Base-by-base conservation (phyloP, 768 basidiomycete genomes). In the Lentinula guzmanii region DNA sequence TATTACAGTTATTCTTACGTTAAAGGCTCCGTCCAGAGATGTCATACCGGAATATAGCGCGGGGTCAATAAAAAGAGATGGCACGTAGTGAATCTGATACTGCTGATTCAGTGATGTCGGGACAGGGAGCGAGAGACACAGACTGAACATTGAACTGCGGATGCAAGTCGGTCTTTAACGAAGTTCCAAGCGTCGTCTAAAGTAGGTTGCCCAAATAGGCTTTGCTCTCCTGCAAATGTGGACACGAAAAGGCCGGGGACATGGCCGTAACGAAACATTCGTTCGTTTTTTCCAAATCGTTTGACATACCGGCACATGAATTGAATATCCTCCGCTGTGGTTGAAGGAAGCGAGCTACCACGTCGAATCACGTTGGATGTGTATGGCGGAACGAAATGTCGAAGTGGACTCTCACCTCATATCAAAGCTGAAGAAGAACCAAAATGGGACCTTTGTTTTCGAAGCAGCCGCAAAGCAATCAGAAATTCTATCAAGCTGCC, bases 21-120 rank as follows among this genome's bases (percentile, higher is more conserved):
- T 73, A 65, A 78, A 76, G 42, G 74, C 77, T 41, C 82, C 83
- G 62, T 82, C 76, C 69, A 82, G 76, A 65, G 76, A 75, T 1
- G 65, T 68, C 60, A 67, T 71, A 66, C 21, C 66, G 46, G 43
- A 68, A 65, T 81, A 80, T 0, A 75, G 75, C 18, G 70, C 69
- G 1, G 76, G 73, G 67, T 82, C 79, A 61, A 78, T 71, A 73
- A 84, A 84, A 66, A 84, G 75, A 1, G 77, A 72, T 11, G 82
- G 83, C 1, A 84, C 75, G 65, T 84, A 82, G 72, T 79, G 75
- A 59, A 83, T 77, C 66, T 69, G 15, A 43, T 5, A 24, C 39
- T 41, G 35, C 16, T 21, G 16, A 13, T 8, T 13, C 9, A 24
- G 33, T 43, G 4, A 16, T 16, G 21, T n/a, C 31, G 16, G 33